A percentile compares a stretch with the other conserved stretches of the same genome.
Conservation (phyloP, 345 rosid species). For the Melastoma malabathricum region DNA sequence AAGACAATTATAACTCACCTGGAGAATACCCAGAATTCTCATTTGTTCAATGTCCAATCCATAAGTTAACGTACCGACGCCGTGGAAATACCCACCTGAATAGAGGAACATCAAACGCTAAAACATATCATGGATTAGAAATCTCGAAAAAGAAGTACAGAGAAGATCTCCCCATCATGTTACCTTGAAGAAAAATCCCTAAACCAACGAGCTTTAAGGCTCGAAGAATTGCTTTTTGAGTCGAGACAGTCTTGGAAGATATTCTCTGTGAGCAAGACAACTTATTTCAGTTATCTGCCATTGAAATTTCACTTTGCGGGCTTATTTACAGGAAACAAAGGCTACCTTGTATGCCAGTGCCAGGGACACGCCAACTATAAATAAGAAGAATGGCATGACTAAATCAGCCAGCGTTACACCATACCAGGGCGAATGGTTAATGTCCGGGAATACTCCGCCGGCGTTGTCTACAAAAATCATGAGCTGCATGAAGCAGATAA, state of each 20-base stretch:
- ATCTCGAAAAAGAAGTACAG: too few species aligned
- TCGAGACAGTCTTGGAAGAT: constrained; percentile 39
- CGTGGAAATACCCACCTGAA: constrained; percentile 77
- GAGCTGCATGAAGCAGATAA: constrained; percentile 33
- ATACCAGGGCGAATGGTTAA: constrained; percentile 90
- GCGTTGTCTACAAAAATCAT: constrained; percentile 82
- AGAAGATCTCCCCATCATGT: too few species aligned
- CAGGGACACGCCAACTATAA: constrained; percentile 77
- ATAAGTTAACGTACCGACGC: constrained; percentile 39
- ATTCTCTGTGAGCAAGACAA: constrained; percentile 26
- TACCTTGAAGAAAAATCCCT: constrained; percentile 86
- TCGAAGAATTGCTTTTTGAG: constrained; percentile 49
- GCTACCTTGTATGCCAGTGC: constrained; percentile 68
- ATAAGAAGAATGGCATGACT: constrained; percentile 89
- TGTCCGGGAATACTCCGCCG: constrained; percentile 66
- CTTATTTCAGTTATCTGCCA: too few species aligned
- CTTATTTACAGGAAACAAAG: not conserved
- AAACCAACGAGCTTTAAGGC: constrained; percentile 41
- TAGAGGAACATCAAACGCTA: not conserved
- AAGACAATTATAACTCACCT: constrained; percentile 27
- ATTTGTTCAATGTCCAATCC: constrained; percentile 50
- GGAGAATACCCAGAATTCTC: constrained; percentile 71
- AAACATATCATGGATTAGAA: not conserved
- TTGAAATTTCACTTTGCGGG: not conserved
- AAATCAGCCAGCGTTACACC: constrained; percentile 81